phyloP scores from a whole-genome alignment of 768 basidiomycete species.

The Boletus sp. region DNA sequence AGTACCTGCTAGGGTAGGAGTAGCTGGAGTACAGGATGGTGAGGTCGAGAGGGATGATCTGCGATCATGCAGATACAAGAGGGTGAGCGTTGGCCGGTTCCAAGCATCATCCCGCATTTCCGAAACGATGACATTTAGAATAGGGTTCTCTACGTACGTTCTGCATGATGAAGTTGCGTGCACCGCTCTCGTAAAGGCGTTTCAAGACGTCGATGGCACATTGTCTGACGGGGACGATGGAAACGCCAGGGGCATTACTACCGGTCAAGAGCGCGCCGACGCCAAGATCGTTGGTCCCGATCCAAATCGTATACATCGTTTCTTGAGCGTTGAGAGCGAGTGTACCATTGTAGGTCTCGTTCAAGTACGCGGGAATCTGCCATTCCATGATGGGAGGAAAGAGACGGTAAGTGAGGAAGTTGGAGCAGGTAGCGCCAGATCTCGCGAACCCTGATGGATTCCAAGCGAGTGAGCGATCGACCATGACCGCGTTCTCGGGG shows the following conservation, averaged over 20 bases:
- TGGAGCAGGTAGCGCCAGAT: slow-evolving; percentile 65
- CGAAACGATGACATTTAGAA: neutral
- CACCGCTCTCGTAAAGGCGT: slow-evolving; percentile 52
- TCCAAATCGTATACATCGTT: slow-evolving; percentile 66
- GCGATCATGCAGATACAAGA: neutral
- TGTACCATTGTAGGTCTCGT: slow-evolving; percentile 40
- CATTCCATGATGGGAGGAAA: slow-evolving; percentile 53
- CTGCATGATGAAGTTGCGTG: slow-evolving; percentile 66
- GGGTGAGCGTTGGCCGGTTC: neutral
- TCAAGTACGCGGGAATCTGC: slow-evolving; percentile 48
- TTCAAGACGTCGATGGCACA: slow-evolving; percentile 63
- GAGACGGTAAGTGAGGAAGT: slow-evolving; percentile 53
- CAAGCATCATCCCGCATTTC: neutral
- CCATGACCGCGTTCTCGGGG: neutral
- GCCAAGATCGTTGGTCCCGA: slow-evolving; percentile 66
- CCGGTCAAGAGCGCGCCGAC: slow-evolving; percentile 52
- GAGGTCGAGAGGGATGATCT: slow-evolving; percentile 58
- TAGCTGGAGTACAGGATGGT: slow-evolving; percentile 44
- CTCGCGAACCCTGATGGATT: slow-evolving; percentile 41
- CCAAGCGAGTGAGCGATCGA: neutral
- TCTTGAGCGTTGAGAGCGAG: slow-evolving; percentile 35
- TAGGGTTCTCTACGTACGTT: slow-evolving; percentile 42
- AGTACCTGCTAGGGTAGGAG: slow-evolving; percentile 50
- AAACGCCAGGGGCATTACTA: slow-evolving; percentile 41
- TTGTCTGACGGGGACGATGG: slow-evolving; percentile 52